Percentiles rank a stretch among this genome's conserved stretches.
Conservation (phyloP, 768 basidiomycete species). For the Agrocybe chaxingu region DNA sequence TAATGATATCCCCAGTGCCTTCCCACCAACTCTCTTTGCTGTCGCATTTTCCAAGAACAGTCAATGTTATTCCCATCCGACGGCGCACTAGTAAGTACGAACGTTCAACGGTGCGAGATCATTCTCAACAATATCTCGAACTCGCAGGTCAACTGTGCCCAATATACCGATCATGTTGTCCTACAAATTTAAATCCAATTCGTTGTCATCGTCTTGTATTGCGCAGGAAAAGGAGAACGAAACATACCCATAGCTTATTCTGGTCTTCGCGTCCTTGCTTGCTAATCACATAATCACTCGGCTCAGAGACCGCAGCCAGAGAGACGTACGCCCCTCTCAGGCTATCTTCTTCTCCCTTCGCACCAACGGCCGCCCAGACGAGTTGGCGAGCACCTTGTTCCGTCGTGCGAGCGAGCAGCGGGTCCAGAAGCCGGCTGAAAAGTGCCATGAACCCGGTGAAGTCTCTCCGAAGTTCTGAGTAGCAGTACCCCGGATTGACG, state of each 20-base stretch:
- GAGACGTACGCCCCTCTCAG: constrained; percentile 19
- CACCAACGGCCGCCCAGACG: constrained; percentile 29
- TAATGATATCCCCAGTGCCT: no score
- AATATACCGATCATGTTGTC: constrained; percentile 9
- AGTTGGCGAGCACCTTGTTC: constrained; percentile 33
- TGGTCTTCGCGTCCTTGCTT: constrained; percentile 11
- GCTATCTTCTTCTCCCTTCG: constrained; percentile 15
- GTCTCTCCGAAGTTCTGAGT: constrained; percentile 28
- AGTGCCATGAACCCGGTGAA: constrained; percentile 12
- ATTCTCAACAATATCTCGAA: constrained; percentile 5
- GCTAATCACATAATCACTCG: constrained; percentile 16
- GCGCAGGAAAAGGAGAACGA: neutral
- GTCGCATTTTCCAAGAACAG: no score
- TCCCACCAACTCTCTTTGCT: no score
- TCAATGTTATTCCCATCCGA: no score
- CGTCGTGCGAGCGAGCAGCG: constrained; percentile 30
- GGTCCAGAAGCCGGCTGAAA: constrained; percentile 22
- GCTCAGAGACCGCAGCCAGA: constrained; percentile 4
- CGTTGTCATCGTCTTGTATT: neutral
- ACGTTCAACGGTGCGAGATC: no score
- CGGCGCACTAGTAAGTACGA: no score
- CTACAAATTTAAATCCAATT: neutral
- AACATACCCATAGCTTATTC: constrained; percentile 18
- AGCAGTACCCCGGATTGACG: constrained; percentile 40
- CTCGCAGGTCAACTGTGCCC: constrained; percentile 1